Conservation (phyloP, 2,329 filamentous ascomycete species). For the Verticillium nonalfalfae region DNA sequence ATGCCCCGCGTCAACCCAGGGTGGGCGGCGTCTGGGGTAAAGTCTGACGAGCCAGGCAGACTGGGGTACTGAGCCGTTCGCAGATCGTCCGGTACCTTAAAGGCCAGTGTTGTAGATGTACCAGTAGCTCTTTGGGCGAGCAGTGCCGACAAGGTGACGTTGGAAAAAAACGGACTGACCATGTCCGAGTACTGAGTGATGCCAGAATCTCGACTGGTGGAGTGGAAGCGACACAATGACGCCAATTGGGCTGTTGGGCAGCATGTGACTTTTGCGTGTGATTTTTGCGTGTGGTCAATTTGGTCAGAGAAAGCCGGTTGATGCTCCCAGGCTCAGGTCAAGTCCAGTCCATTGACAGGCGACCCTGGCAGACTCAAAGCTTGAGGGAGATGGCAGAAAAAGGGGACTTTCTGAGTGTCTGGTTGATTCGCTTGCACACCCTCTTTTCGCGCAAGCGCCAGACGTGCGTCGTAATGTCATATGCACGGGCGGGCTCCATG, state of each 20-base stretch:
- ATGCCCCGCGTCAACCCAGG: neutral
- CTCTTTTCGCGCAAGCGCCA: neutral
- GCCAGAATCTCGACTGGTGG: neutral
- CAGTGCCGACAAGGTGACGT: neutral
- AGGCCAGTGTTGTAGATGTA: neutral
- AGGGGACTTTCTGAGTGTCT: neutral
- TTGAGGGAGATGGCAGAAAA: neutral
- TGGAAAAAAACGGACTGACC: neutral
- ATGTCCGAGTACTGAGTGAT: neutral
- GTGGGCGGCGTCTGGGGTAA: neutral
- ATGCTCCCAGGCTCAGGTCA: neutral
- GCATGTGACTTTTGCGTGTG: neutral
- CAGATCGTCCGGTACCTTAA: neutral
- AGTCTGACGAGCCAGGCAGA: neutral
- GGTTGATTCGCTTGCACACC: neutral
- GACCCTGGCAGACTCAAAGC: neutral
- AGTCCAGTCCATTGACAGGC: neutral
- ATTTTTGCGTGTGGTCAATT: neutral
- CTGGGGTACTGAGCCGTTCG: neutral
- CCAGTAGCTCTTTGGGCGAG: neutral
- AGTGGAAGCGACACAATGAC: neutral
- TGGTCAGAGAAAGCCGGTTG: neutral
- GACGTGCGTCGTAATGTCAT: neutral
- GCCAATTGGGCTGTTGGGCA: neutral
- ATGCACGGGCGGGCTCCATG: neutral